These are phyloP conservation scores for Chlorella sp. DNA, from an alignment of 139 green algal genomes.

Conservation along the genomic window DNA sequence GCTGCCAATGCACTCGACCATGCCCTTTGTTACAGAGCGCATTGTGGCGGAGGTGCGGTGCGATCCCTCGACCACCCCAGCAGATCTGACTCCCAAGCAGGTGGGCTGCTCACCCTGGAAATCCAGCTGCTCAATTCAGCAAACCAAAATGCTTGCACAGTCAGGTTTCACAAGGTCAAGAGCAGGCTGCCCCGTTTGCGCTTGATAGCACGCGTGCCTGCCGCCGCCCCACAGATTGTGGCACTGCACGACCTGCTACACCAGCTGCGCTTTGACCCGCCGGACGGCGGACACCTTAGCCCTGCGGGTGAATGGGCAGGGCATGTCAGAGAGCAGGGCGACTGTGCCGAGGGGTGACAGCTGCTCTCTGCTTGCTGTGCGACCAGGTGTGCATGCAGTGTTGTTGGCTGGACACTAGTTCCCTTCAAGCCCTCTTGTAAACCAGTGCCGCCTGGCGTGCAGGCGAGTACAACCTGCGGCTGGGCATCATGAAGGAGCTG, in stretches of 20 bases:
- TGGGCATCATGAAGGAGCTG: slow-evolving; percentile 98
- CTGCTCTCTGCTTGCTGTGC: too few relatives aligned
- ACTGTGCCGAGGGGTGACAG: too few relatives aligned
- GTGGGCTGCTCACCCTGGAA: not conserved
- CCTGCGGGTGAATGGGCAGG: slow-evolving; percentile 56
- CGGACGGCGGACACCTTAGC: slow-evolving; percentile 82
- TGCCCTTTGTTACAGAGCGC: slow-evolving; percentile 52
- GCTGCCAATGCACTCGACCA: not conserved
- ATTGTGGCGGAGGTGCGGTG: slow-evolving; percentile 84
- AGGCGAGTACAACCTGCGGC: slow-evolving; percentile 98
- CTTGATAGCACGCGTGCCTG: too few relatives aligned
- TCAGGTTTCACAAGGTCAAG: too few relatives aligned
- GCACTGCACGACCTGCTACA: slow-evolving; percentile 92
- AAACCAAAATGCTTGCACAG: too few relatives aligned
- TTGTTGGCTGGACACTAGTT: not conserved
- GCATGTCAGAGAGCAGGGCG: too few relatives aligned
- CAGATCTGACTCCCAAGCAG: slow-evolving; percentile 67
- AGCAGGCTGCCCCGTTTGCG: too few relatives aligned
- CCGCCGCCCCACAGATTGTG: too few relatives aligned
- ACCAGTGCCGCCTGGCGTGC: not conserved
- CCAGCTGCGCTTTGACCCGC: slow-evolving; percentile 82
- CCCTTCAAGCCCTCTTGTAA: not conserved
- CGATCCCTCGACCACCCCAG: slow-evolving; percentile 47
- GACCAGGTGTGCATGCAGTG: too few relatives aligned
- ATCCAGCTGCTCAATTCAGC: too few relatives aligned